Evolutionary conservation across 352 stramenopile genomes (phyloP), one percentile per base, ranked within the genome.

Genomic region (Phytophthora meadii): DNA sequence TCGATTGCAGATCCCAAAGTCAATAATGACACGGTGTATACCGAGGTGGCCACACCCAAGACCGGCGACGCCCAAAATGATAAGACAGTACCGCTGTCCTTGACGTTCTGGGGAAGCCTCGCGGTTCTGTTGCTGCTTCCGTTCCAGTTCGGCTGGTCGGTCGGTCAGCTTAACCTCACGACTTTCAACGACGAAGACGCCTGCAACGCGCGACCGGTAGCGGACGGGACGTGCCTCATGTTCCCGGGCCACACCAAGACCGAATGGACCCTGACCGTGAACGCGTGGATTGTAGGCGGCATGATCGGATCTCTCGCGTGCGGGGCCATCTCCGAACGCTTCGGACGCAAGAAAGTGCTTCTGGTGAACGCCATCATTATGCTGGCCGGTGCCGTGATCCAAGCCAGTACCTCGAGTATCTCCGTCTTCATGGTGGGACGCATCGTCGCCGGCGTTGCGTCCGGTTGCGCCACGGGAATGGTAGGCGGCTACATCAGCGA

Each of bases 221-320:
- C 42, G 61, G 49, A 56, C 24, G 63, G 49, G 17, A 71, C 63
- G 12, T 71, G 63, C 50, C 63, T 71, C 42, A 71, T 71, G 63
- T 71, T 71, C 24, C 56, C 63, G 5, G 63, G 63, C 5, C 63
- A 71, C 42, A 27, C 49, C 17, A 66, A 63, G 9, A 65, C 48
- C 2, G 54, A 89, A 41, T 89, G 82, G 82, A 82, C 68, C 3
- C 71, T 73, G 27, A 67, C 72, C 5, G 72, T 88, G 17, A 84
- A 84, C 55, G 68, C 68, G 7, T 89, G 80, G 80, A 78, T 89
- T 55, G 56, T 87, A 28, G 80, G 78, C 10, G 82, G 76, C 12
- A 86, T 86, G 70, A 46, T 88, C 48, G 80, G 82, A 6, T 65
- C 68, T 36, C 70, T 90, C 11, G 48, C 47, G 3, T 79, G 68